Conservation (phyloP, 1,284 basidiomycete species). For the Abortiporus biennis region DNA sequence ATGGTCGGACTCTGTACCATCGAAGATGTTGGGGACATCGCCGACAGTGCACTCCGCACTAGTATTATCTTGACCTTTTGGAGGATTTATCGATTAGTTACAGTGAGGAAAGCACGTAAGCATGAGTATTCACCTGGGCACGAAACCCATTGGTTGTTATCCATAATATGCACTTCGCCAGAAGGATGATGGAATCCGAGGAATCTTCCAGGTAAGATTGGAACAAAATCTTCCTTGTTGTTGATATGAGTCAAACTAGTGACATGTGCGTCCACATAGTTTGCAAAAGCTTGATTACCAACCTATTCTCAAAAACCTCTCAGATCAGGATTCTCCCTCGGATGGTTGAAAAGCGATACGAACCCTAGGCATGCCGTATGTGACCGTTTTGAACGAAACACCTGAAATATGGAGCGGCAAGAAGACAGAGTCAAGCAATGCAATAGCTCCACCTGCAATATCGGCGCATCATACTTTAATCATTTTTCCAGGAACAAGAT, state of each 20-base stretch:
- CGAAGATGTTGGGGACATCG: slow-evolving; percentile 46
- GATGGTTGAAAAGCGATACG: no score
- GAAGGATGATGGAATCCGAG: slow-evolving; percentile 14
- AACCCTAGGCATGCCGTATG: slow-evolving; percentile 50
- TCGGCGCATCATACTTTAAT: not conserved
- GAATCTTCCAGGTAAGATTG: slow-evolving; percentile 21
- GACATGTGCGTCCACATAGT: slow-evolving; percentile 45
- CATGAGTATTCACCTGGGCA: slow-evolving; percentile 11
- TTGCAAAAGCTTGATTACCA: slow-evolving; percentile 51
- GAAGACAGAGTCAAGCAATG: slow-evolving; percentile 42
- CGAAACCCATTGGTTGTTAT: slow-evolving; percentile 10
- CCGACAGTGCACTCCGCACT: slow-evolving; percentile 46
- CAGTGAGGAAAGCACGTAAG: no score
- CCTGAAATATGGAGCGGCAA: slow-evolving; percentile 37
- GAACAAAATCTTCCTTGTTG: slow-evolving; percentile 24
- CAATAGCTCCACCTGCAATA: slow-evolving; percentile 34
- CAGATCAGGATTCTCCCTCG: no score
- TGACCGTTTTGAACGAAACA: slow-evolving; percentile 33
- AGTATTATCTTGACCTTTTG: slow-evolving; percentile 49
- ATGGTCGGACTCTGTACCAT: slow-evolving; percentile 39
- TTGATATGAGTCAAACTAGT: slow-evolving; percentile 32
- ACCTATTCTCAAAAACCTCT: no score
- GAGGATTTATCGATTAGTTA: slow-evolving; percentile 1
- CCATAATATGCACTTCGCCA: slow-evolving; percentile 15
- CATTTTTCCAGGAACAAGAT: not conserved